Evolutionary conservation across 805 yeast species (phyloP).

Genomic region (Clavispora asparagi): DNA sequence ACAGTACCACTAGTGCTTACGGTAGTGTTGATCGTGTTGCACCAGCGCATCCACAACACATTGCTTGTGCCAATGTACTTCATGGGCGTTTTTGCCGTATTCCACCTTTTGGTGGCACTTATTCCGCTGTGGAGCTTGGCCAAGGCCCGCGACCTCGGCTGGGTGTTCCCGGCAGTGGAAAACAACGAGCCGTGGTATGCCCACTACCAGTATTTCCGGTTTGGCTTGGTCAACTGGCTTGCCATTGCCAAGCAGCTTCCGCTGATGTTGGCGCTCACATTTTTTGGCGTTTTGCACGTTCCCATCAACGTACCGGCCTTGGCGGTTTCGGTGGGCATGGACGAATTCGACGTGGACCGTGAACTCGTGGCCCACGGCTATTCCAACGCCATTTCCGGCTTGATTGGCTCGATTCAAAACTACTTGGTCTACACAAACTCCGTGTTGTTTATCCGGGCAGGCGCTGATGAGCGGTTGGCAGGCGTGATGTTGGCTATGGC

Average conservation of each 20-base stretch:
- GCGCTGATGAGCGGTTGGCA: conserved; percentile 85
- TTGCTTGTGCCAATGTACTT: conserved; percentile 78
- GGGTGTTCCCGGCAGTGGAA: conserved; percentile 72
- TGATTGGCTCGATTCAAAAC: conserved; percentile 85
- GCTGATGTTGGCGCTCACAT: conserved; percentile 91
- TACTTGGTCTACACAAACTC: conserved; percentile 94
- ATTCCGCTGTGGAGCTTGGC: conserved; percentile 64
- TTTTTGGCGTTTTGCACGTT: conserved; percentile 92
- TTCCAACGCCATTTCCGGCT: conserved; percentile 81
- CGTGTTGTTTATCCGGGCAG: conserved; percentile 85
- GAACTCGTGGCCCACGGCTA: conserved; percentile 94
- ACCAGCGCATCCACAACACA: conserved; percentile 54
- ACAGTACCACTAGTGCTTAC: conserved; percentile 64
- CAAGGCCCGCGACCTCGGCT: conserved; percentile 65
- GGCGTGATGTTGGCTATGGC: conserved; percentile 86
- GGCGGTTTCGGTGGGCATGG: conserved; percentile 85
- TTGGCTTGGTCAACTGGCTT: conserved; percentile 69
- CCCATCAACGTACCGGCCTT: conserved; percentile 97
- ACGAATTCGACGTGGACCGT: conserved; percentile 82
- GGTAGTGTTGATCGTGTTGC: conserved; percentile 50
- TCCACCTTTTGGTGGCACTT: conserved; percentile 62
- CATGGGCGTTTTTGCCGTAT: conserved; percentile 60
- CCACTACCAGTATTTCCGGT: conserved; percentile 70
- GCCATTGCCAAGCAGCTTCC: conserved; percentile 69
- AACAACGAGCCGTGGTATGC: conserved; percentile 83